These are phyloP conservation scores for Fusarium papillatum DNA, from an alignment of 2,329 filamentous ascomycete species.

Conservation along the genomic window DNA sequence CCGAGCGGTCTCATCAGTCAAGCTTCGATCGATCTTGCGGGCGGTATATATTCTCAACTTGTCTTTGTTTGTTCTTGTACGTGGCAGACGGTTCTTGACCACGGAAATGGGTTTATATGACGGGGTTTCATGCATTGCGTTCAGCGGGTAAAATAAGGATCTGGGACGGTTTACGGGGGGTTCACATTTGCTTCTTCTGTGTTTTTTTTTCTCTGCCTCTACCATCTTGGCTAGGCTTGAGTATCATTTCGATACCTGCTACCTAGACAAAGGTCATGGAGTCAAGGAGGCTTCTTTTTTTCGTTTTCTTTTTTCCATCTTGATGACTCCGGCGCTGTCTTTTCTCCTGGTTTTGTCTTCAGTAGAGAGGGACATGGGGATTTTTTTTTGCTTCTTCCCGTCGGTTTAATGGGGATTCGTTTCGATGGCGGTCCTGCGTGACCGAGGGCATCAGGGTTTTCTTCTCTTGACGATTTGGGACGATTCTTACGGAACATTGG, in stretches of 20 bases:
- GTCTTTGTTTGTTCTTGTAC: conserved; percentile 39
- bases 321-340: conserved; percentile 39
- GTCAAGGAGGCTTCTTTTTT: conserved; percentile 22
- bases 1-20: conserved; percentile 8
- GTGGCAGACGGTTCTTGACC: conserved; percentile 38
- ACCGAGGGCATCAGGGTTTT: conserved; percentile 28
- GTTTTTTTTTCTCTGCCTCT: conserved; percentile 15
- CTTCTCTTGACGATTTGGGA: conserved; percentile 40
- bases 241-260: background rate
- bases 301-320: conserved; percentile 30
- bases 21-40: conserved; percentile 43
- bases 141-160: conserved; percentile 51
- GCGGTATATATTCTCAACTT: conserved; percentile 45
- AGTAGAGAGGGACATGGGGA: conserved; percentile 35
- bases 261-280: background rate
- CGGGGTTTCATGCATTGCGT: conserved; percentile 53
- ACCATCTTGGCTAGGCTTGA: background rate
- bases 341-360: conserved; percentile 26
- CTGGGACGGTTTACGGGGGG: conserved; percentile 41
- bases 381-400: conserved; percentile 32
- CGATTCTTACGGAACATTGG: conserved; percentile 38
- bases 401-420: conserved; percentile 43
- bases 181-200: conserved; percentile 36
- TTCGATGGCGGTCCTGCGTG: conserved; percentile 29
- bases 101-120: conserved; percentile 50